phyloP scores from a whole-genome alignment of 1,139 yeast genomes.

The Protomyces macrosporus region DNA sequence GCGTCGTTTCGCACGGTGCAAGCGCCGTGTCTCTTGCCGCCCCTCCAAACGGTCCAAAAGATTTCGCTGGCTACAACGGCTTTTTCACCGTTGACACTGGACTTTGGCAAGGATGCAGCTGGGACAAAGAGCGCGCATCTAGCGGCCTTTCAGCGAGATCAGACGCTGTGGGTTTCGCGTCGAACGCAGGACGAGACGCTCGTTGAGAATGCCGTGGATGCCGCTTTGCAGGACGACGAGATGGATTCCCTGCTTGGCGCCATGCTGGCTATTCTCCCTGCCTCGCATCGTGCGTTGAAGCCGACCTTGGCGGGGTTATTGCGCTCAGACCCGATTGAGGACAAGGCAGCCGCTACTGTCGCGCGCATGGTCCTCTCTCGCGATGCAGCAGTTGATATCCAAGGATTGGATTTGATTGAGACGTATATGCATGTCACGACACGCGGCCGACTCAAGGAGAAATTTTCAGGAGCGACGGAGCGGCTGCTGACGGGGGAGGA shows the following conservation, averaged over 20 bases:
- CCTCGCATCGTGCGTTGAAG: not conserved
- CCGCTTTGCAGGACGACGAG: not conserved
- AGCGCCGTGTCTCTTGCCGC: constrained; percentile 35
- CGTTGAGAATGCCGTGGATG: not conserved
- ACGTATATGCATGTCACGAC: constrained; percentile 10
- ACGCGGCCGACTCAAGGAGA: not conserved
- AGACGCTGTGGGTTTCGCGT: constrained; percentile 1
- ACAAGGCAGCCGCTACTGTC: not conserved
- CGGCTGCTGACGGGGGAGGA: not conserved
- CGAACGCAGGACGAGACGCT: not conserved
- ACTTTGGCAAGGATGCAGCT: not conserved
- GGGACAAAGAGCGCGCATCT: not conserved
- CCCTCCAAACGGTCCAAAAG: constrained; percentile 20
- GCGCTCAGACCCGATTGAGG: not conserved
- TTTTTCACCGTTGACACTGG: constrained; percentile 1
- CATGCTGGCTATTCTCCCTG: not conserved
- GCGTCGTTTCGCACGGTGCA: not conserved
- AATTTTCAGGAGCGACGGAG: not conserved
- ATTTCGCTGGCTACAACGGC: not conserved
- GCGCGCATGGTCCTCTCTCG: not conserved
- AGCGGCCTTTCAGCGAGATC: not conserved
- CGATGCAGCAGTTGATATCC: not conserved
- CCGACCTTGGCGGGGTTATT: not conserved
- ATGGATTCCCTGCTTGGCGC: not conserved
- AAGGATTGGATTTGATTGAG: not conserved